These are phyloP conservation scores for Lachnellula subtilissima DNA, from an alignment of 2,329 filamentous ascomycete genomes.

Conservation along the genomic window DNA sequence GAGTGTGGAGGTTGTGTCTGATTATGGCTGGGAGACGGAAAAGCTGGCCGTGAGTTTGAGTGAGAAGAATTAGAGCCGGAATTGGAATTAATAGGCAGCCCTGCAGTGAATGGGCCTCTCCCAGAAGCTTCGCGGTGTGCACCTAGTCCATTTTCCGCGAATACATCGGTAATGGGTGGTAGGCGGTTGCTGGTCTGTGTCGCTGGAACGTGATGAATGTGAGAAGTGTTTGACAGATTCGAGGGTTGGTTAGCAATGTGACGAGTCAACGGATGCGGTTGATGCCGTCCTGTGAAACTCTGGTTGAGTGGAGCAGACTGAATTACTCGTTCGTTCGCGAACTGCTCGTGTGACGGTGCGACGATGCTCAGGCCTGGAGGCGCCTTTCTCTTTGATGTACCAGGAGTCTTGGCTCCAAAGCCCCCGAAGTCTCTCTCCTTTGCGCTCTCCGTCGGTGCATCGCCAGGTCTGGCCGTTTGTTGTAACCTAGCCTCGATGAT, in stretches of 20 bases:
- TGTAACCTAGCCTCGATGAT: conserved; percentile 91
- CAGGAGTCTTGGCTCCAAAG: conserved; percentile 60
- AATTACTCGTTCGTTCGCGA: conserved; percentile 90
- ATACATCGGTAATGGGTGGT: conserved; percentile 91
- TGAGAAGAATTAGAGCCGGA: conserved; percentile 54
- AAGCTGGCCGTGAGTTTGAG: conserved; percentile 59
- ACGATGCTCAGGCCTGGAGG: conserved; percentile 91
- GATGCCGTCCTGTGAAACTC: conserved; percentile 87
- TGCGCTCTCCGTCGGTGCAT: conserved; percentile 52
- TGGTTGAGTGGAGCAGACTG: conserved; percentile 94
- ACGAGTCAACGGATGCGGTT: conserved; percentile 69
- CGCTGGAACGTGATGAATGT: conserved; percentile 86
- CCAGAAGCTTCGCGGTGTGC: conserved; percentile 47
- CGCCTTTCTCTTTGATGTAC: conserved; percentile 69
- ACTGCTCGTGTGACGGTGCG: conserved; percentile 87
- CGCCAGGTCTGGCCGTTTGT: conserved; percentile 77
- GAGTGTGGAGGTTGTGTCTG: conserved; percentile 49
- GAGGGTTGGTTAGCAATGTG: conserved; percentile 79
- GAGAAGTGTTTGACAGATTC: conserved; percentile 75
- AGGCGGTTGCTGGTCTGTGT: conserved; percentile 87
- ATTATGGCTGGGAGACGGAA: conserved; percentile 74
- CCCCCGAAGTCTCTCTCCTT: conserved; percentile 49
- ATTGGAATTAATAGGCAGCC: conserved; percentile 20
- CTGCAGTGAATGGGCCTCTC: conserved; percentile 10
- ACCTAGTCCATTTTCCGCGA: conserved; percentile 69